Evolutionary conservation across 768 basidiomycete genomes (phyloP), one percentile per base, ranked within the genome.

Genomic region (Leccinum incarnatum): DNA sequence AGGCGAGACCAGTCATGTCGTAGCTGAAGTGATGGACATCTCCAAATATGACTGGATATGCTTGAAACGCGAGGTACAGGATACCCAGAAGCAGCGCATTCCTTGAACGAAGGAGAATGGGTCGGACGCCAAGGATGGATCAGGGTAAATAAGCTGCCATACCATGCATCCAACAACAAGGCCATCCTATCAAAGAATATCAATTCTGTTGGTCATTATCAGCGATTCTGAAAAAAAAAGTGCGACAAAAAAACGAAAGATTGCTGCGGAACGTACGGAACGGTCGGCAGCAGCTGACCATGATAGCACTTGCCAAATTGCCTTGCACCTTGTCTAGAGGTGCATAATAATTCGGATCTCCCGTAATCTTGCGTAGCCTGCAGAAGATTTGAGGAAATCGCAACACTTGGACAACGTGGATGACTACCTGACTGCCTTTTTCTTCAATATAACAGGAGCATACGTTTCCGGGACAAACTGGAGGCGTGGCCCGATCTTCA

Each of bases 391-490:
- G 15, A 64, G 32, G 17, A 53, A 37, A 27, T 45, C n/a, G 37
- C 29, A 47, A 40, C n/a, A 57, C 37, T 32, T 40, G 8, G 36
- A 45, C 5, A 23, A 0, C 49, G 45, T 23, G 23, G 17, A 36
- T 21, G 59, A 69, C 59, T 55, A 83, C 87, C 74, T 77, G 37
- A 64, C 68, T 15, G 87, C 89, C 66, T 91, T 91, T 46, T 66
- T 68, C 67, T 83, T 82, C 34, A 83, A 69, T 7, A 93, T 73
- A 8, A 85, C 77, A 0, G 89, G 86, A 3, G 69, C 71, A 65
- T 84, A 91, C 0, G 90, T 90, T 74, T 93, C 92, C 2, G 88
- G 88, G 0, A 89, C 81, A 37, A 88, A 66, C 82, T 89, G 54
- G 8, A 42, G 27, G 8, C n/a, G 12, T 17, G 21, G 25, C 54